Percentiles rank a stretch among this genome's conserved stretches.
These are phyloP conservation scores for Botryotinia convoluta DNA, from an alignment of 2,329 filamentous ascomycete species.

Conservation along the genomic window DNA sequence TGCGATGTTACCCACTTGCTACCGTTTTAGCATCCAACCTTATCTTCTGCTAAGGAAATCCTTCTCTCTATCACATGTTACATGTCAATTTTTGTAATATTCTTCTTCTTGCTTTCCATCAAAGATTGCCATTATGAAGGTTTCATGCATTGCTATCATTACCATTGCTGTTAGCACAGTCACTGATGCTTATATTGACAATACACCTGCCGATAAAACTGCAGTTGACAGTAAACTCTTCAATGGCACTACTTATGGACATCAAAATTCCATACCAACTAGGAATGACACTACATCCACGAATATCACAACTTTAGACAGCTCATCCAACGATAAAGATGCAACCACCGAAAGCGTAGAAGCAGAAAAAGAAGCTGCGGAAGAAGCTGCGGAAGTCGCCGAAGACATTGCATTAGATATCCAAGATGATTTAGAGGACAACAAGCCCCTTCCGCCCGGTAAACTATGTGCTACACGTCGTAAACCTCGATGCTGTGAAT, in stretches of 20 bases:
- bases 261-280: neutral
- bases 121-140: neutral
- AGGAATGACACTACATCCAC: neutral
- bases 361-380: neutral
- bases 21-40: neutral
- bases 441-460: neutral
- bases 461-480: neutral
- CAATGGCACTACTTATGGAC: neutral
- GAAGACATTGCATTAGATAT: neutral
- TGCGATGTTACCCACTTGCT: neutral
- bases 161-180: neutral
- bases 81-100: neutral
- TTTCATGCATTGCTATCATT: neutral
- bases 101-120: neutral
- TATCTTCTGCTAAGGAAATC: neutral
- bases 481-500: conserved; percentile 11
- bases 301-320: neutral
- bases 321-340: neutral
- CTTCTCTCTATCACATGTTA: neutral
- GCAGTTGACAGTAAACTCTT: neutral
- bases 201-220: neutral
- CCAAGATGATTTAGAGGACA: neutral
- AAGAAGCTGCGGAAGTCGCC: neutral
- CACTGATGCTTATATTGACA: neutral
- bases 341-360: neutral